phyloP scores from a whole-genome alignment of 805 yeast genomes.

The Yarrowia sp. region DNA sequence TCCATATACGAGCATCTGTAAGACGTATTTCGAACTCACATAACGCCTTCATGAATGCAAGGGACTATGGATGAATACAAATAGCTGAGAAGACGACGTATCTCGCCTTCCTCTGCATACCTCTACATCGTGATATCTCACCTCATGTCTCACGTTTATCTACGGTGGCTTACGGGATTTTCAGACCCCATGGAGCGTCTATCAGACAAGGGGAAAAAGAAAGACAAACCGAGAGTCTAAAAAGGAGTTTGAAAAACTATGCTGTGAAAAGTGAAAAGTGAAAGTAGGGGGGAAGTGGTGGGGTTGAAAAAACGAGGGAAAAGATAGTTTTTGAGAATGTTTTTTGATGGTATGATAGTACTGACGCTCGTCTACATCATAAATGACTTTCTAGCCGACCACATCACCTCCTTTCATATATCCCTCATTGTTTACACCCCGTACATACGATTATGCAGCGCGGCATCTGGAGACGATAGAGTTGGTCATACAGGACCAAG shows the following conservation, averaged over 20 bases:
- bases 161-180: neutral
- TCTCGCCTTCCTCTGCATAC: neutral
- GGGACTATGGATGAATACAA: too few relatives aligned
- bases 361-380: neutral
- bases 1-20: too few relatives aligned
- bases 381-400: neutral
- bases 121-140: conserved; percentile 1
- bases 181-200: too few relatives aligned
- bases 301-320: neutral
- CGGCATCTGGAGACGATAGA: conserved; percentile 24
- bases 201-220: neutral
- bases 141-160: conserved; percentile 7
- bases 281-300: neutral
- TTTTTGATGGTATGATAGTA: too few relatives aligned
- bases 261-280: neutral
- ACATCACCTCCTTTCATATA: neutral
- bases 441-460: conserved; percentile 26
- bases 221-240: neutral
- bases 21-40: too few relatives aligned
- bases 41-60: too few relatives aligned
- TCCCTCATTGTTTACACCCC: conserved; percentile 27
- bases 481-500: neutral
- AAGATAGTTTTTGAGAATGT: too few relatives aligned
- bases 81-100: too few relatives aligned
- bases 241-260: neutral